Percentiles rank a stretch among this genome's conserved stretches.
Evolutionary conservation across 2,329 filamentous ascomycete genomes (phyloP).

Genomic region (Colletotrichum siamense): DNA sequence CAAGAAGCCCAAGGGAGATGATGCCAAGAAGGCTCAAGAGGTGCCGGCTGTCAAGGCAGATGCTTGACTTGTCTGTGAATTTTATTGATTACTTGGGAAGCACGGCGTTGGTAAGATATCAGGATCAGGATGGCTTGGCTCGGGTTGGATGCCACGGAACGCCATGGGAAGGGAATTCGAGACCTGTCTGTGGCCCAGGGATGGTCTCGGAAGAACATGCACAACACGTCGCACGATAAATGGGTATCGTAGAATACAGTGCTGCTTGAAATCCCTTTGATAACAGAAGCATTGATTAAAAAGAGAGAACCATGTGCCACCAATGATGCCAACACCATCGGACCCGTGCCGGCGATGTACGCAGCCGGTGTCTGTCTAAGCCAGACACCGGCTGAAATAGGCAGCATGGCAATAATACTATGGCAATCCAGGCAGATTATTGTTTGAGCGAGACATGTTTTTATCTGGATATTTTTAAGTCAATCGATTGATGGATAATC

Average conservation of each 20-base stretch:
- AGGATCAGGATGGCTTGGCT: background rate
- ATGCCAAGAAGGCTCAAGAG: background rate
- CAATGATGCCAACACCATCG: accelerated
- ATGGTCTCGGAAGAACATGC: background rate
- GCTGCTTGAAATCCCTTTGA: background rate
- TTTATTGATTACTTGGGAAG: background rate
- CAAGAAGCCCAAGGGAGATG: conserved; percentile 51
- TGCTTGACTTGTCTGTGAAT: background rate
- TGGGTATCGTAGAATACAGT: background rate
- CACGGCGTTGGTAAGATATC: background rate
- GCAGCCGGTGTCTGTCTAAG: accelerated
- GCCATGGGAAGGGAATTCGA: background rate
- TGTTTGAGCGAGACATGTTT: background rate
- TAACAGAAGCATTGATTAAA: background rate
- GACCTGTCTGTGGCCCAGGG: background rate
- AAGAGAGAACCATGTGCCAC: background rate
- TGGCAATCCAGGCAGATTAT: accelerated
- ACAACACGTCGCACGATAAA: background rate
- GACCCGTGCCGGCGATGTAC: background rate
- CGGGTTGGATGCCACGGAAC: background rate
- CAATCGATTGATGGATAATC: background rate
- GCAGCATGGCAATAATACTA: background rate
- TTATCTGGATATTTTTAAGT: accelerated
- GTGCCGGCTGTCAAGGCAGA: background rate
- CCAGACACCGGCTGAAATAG: accelerated